These are phyloP conservation scores for Lenwebbia sp. DNA, from an alignment of 345 rosid genomes.

Conservation along the genomic window DNA sequence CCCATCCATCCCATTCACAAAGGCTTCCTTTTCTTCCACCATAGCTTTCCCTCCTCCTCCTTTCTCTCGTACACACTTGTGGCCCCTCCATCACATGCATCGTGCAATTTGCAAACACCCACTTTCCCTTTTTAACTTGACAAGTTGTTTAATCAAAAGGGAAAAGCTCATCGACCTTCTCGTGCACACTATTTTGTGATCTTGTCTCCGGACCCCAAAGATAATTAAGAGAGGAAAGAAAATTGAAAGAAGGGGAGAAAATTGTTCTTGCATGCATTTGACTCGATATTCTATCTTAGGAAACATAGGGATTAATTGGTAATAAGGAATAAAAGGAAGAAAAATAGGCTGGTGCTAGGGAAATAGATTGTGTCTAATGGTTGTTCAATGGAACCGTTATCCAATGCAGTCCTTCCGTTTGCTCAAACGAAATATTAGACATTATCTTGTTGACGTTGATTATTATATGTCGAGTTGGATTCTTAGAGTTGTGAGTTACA, in stretches of 20 bases:
- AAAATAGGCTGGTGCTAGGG: not conserved
- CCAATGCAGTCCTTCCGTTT: not conserved
- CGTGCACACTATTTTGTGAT: not conserved
- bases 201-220: not conserved
- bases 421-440: not conserved
- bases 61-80: not conserved
- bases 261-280: not conserved
- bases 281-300: not conserved
- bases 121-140: not conserved
- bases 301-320: not conserved
- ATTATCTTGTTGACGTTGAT: not conserved
- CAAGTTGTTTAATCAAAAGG: not conserved
- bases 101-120: not conserved
- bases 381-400: not conserved
- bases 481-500: not conserved
- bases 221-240: not conserved
- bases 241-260: not conserved
- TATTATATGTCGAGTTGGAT: not conserved
- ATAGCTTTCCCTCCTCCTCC: not conserved
- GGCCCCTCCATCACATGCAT: conserved; percentile 12
- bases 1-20: not conserved
- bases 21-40: not conserved
- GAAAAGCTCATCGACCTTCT: not conserved
- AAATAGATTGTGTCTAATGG: not conserved
- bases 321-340: not conserved